phyloP scores from a whole-genome alignment of 768 basidiomycete genomes.

The Asterophora parasitica region DNA sequence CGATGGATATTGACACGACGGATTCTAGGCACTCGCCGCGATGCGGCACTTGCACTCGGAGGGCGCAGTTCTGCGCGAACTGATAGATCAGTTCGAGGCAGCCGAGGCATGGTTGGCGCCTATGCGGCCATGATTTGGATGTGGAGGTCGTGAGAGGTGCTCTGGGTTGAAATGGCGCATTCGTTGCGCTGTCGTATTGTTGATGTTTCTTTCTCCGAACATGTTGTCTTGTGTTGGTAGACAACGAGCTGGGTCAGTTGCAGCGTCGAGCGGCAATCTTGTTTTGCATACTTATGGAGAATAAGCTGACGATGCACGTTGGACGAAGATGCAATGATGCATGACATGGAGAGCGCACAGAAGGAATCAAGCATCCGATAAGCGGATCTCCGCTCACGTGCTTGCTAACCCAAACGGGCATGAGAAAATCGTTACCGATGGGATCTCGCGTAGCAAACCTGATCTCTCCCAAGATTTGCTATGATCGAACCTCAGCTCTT shows the following conservation, averaged over 20 bases:
- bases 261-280: conserved; percentile 15
- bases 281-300: conserved; percentile 16
- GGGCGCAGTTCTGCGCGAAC: conserved; percentile 72
- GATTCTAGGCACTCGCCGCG: conserved; percentile 69
- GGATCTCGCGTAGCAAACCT: conserved; percentile 19
- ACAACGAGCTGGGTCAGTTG: conserved; percentile 9
- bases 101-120: conserved; percentile 93
- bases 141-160: conserved; percentile 2
- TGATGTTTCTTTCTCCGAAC: conserved; percentile 14
- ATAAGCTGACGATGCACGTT: conserved; percentile 16
- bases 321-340: conserved; percentile 12
- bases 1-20: conserved; percentile 6
- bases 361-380: conserved; percentile 24
- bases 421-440: conserved; percentile 24
- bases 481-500: conserved; percentile 20
- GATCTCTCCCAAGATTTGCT: conserved; percentile 13
- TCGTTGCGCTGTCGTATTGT: conserved; percentile 6
- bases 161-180: background rate
- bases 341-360: conserved; percentile 20
- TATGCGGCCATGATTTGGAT: conserved; percentile 68
- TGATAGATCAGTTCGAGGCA: conserved; percentile 94
- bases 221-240: conserved; percentile 15
- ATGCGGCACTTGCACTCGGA: conserved; percentile 87
- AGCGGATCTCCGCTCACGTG: conserved; percentile 27
- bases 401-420: conserved; percentile 21